phyloP scores from a whole-genome alignment of 208 protist species.

The Crithidia mellificae region DNA sequence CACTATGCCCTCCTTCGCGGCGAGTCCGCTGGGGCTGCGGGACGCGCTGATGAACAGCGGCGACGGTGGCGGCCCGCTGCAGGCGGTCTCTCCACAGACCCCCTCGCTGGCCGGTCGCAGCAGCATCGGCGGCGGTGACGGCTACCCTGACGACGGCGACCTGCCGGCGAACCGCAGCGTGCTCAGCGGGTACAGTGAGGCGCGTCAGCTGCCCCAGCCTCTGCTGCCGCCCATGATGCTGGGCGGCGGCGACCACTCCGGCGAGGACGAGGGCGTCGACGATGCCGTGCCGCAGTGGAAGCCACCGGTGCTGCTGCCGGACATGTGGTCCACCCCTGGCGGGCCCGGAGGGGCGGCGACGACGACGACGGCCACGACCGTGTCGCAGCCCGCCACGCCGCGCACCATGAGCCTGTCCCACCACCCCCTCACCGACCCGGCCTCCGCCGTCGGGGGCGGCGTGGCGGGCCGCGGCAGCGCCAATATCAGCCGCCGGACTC shows the following conservation, averaged over 20 bases:
- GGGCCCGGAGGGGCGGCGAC: not conserved
- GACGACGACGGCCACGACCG: not conserved
- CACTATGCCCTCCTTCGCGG: slow-evolving; percentile 3
- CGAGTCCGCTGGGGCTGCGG: slow-evolving; percentile 9
- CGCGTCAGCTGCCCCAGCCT: not conserved
- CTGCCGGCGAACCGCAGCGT: slow-evolving; percentile 4
- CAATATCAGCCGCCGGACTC: not conserved
- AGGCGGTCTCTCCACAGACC: not conserved
- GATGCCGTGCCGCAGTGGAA: slow-evolving; percentile 23
- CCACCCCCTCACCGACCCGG: not conserved
- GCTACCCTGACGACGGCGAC: slow-evolving; percentile 17
- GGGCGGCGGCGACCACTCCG: not conserved
- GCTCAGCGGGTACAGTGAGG: not conserved
- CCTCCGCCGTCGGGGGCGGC: not conserved
- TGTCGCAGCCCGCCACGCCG: slow-evolving; percentile 1
- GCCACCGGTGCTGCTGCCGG: slow-evolving; percentile 31
- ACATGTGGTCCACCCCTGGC: slow-evolving; percentile 18
- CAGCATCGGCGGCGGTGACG: slow-evolving; percentile 18
- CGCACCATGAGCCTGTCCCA: not conserved
- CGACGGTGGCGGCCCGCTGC: slow-evolving; percentile 4
- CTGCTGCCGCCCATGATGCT: not conserved
- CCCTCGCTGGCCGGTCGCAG: slow-evolving; percentile 11
- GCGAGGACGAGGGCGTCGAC: not conserved
- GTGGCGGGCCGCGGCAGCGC: not conserved
- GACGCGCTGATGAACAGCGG: not conserved